Conservation (phyloP, 2,329 filamentous ascomycete species). For the Falciphora oryzae region DNA sequence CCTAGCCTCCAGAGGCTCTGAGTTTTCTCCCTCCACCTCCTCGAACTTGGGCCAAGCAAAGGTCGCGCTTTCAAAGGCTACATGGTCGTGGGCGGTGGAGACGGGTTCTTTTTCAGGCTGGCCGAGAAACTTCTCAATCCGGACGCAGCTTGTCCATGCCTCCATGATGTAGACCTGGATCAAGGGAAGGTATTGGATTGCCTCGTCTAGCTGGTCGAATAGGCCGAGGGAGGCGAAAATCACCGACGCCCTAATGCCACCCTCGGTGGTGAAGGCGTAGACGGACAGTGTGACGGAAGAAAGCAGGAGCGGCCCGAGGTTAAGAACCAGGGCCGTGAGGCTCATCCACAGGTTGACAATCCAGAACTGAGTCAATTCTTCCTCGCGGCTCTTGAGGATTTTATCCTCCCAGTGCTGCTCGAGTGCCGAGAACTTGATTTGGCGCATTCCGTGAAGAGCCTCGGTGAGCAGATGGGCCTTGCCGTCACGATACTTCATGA, state of each 20-base stretch:
- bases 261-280: conserved; percentile 27
- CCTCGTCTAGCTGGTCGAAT: conserved; percentile 30
- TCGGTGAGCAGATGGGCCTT: conserved; percentile 30
- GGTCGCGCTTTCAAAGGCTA: conserved; percentile 25
- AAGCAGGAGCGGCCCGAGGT: conserved; percentile 26
- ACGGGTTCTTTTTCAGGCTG: conserved; percentile 25
- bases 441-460: conserved; percentile 31
- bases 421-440: conserved; percentile 32
- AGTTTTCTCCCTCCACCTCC: conserved; percentile 17
- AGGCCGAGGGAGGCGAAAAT: conserved; percentile 30
- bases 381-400: conserved; percentile 27
- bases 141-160: conserved; percentile 29
- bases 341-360: conserved; percentile 25
- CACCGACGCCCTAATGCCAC: conserved; percentile 27
- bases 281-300: conserved; percentile 26
- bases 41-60: conserved; percentile 29
- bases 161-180: conserved; percentile 29
- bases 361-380: conserved; percentile 30
- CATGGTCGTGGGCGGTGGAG: conserved; percentile 18
- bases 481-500: conserved; percentile 30
- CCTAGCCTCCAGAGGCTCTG: conserved; percentile 13
- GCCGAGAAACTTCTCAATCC: conserved; percentile 28
- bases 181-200: conserved; percentile 25
- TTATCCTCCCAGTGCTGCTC: conserved; percentile 29
- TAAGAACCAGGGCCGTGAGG: conserved; percentile 24